Base-by-base conservation (phyloP, 2,329 filamentous ascomycete species). In the Talaromyces pinophilus region DNA sequence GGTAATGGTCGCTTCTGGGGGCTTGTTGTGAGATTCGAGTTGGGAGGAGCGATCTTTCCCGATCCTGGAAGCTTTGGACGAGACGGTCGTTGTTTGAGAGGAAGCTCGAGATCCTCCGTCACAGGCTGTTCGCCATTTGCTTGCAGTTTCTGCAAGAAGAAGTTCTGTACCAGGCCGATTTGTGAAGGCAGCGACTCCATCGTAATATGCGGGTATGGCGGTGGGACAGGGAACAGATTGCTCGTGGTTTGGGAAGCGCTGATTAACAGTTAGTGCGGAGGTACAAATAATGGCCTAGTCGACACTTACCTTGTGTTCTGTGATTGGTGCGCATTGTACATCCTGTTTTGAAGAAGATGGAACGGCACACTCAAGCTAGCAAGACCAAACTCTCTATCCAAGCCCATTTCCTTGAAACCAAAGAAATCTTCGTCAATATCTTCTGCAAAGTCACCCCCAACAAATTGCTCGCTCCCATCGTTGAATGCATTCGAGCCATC, bases 351-450 rank as follows among this genome's bases (percentile, higher is more conserved):
- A 33, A 99, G 86, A 22, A 99, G 87, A 80, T 99, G 95, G 67
- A 99, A 85, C 28, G 96, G 95, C 42, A 99, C 95, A 63, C 92
- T 93, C 68, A 98, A 87, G 71, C 91, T 91, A 38, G 94, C 90
- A 68, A 95, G 85, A 19, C 93, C 93, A 75, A 98, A 90, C 76
- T 99, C 95, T 72, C 89, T 90, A 73, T 97, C 93, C 66, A 99
- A 85, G 52, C 95, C 95, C 55, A 99, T 87, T 67, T 96, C 93
- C 76, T 93, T 93, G 86, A 99, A 98, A 33, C 95, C 95, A 74
- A 99, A 99, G 86, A 97, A 99, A 80, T 99, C 95, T 82, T 99
- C 95, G 68, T 93, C 94, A 13, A 99, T 90, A 72, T 99, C 95
- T 76, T 97, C 95, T 0, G 95, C 95, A 77, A 99, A 99, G 78